These are phyloP conservation scores for Schrenkiella parvula DNA, from an alignment of 345 rosid genomes.

Conservation along the genomic window DNA sequence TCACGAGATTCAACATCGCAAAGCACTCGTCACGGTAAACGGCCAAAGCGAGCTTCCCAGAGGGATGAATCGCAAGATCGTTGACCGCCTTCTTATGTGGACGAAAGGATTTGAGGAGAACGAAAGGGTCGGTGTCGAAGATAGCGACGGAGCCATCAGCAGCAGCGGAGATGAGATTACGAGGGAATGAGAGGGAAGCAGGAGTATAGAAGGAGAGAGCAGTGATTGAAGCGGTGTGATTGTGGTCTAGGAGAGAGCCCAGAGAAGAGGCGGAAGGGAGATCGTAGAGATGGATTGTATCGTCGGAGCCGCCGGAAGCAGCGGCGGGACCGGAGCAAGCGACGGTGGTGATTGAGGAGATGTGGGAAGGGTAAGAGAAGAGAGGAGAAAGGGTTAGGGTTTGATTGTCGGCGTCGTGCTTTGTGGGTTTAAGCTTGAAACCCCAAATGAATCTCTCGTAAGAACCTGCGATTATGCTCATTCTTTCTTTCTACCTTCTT, in stretches of 20 bases:
- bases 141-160: slow-evolving; percentile 86
- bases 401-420: slow-evolving; percentile 26
- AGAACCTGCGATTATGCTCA: slow-evolving; percentile 85
- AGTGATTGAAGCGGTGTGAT: slow-evolving; percentile 64
- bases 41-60: slow-evolving; percentile 78
- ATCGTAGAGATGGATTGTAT: slow-evolving; percentile 83
- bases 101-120: slow-evolving; percentile 61
- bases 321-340: slow-evolving; percentile 78
- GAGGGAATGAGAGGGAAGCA: slow-evolving; percentile 68
- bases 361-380: slow-evolving; percentile 93
- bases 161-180: slow-evolving; percentile 76
- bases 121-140: slow-evolving; percentile 80
- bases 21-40: slow-evolving; percentile 81
- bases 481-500: slow-evolving; percentile 14
- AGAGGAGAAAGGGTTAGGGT: slow-evolving; percentile 55
- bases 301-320: slow-evolving; percentile 80
- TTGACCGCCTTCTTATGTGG: slow-evolving; percentile 69
- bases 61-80: slow-evolving; percentile 67
- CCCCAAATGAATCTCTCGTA: slow-evolving; percentile 93
- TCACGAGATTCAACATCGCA: slow-evolving; percentile 81
- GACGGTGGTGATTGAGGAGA: slow-evolving; percentile 69
- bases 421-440: slow-evolving; percentile 63
- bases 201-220: slow-evolving; percentile 79
- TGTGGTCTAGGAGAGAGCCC: slow-evolving; percentile 67
- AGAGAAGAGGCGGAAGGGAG: slow-evolving; percentile 77